Percentiles rank a stretch among this genome's conserved stretches.
Evolutionary conservation across 208 protist species (phyloP).

Genomic region (Trichomonas vaginalis): DNA sequence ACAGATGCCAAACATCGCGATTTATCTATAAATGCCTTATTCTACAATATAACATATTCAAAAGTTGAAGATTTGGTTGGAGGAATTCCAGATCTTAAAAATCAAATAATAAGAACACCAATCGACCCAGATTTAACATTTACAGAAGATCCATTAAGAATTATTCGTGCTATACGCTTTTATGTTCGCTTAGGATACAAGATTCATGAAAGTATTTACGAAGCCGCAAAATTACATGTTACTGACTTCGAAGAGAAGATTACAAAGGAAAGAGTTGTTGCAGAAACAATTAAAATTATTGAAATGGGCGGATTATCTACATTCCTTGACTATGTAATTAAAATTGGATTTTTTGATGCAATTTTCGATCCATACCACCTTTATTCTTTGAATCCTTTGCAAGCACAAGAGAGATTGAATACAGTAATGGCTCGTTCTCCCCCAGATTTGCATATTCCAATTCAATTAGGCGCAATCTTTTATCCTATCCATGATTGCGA

Average conservation of each 20-base stretch:
- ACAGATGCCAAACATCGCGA: constrained; percentile 85
- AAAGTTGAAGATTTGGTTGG: constrained; percentile 13
- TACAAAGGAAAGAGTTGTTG: background rate
- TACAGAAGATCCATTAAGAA: constrained; percentile 43
- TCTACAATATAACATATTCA: constrained; percentile 83
- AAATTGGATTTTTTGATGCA: background rate
- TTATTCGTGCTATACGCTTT: constrained; percentile 39
- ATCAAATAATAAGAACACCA: constrained; percentile 28
- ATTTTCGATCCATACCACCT: background rate
- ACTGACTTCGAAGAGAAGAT: background rate
- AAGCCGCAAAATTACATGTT: background rate
- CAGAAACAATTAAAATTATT: background rate
- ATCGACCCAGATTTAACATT: constrained; percentile 36
- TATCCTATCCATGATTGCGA: background rate
- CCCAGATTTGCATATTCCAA: background rate
- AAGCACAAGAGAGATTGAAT: background rate
- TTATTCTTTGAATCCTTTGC: background rate
- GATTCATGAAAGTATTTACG: background rate
- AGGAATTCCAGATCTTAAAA: background rate
- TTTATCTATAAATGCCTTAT: constrained; percentile 93
- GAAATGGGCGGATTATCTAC: background rate
- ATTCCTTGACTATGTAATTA: background rate
- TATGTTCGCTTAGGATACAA: background rate
- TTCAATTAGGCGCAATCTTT: background rate
- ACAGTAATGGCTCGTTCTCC: background rate